A percentile compares a stretch with the other conserved stretches of the same genome.
Evolutionary conservation across 2,329 filamentous ascomycete genomes (phyloP).

Genomic region (Verticillium isaacii): DNA sequence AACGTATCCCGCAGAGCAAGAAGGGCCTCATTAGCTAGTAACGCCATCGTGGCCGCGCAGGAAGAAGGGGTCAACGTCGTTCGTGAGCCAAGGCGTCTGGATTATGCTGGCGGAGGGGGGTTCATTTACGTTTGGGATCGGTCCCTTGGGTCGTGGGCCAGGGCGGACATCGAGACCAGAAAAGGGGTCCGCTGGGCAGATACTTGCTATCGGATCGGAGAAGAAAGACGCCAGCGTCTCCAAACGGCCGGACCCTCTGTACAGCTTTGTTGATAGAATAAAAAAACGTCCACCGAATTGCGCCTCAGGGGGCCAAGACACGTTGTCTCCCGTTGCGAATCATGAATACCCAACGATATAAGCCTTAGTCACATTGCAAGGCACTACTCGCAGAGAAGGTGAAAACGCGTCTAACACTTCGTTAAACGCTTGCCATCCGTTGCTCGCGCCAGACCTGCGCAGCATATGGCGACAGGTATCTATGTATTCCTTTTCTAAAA

Average conservation of each 20-base stretch:
- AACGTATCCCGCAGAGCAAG: constrained; percentile 25
- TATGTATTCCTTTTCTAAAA: not conserved
- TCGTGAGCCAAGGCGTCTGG: not conserved
- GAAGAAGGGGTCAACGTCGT: not conserved
- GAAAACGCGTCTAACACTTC: too few relatives aligned
- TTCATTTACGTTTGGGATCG: not conserved
- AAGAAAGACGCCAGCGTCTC: not conserved
- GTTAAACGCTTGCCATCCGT: too few relatives aligned
- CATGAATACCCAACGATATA: too few relatives aligned
- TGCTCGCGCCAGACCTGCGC: too few relatives aligned
- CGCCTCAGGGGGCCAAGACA: not conserved
- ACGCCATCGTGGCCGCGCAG: not conserved
- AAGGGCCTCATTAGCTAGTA: constrained; percentile 33
- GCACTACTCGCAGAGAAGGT: too few relatives aligned
- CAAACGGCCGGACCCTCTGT: not conserved
- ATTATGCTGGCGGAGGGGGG: not conserved
- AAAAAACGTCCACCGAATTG: not conserved
- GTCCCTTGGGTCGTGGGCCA: not conserved
- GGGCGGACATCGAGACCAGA: too few relatives aligned
- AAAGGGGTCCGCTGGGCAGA: not conserved
- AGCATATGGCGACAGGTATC: not conserved
- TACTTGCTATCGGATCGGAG: not conserved
- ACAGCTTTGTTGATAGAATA: not conserved
- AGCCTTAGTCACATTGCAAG: too few relatives aligned
- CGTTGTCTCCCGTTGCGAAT: too few relatives aligned